These are phyloP conservation scores for Globisporangium viniferum DNA, from an alignment of 352 stramenopile species.

Conservation along the genomic window DNA sequence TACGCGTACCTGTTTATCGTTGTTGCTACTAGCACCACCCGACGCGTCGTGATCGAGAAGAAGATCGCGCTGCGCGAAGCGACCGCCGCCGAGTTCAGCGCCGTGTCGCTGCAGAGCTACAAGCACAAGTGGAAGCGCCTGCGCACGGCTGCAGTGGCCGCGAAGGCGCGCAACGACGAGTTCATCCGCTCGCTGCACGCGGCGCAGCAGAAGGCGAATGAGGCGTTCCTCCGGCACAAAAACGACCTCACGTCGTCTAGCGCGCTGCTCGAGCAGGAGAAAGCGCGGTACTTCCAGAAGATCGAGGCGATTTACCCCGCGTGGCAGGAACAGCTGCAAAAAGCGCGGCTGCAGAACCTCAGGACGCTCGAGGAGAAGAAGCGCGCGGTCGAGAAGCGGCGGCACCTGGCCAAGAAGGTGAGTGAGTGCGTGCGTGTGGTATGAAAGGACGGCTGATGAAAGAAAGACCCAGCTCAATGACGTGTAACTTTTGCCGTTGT, in stretches of 20 bases:
- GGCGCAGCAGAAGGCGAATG: constrained; percentile 48
- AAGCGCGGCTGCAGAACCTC: constrained; percentile 48
- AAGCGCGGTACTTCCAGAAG: constrained; percentile 50
- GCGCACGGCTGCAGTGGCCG: constrained; percentile 31
- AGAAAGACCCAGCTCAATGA: too few species aligned
- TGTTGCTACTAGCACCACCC: constrained; percentile 32
- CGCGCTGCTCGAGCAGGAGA: constrained; percentile 54
- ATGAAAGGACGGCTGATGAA: not conserved
- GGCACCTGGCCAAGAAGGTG: constrained; percentile 75
- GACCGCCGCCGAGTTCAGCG: constrained; percentile 74
- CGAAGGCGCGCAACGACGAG: constrained; percentile 64
- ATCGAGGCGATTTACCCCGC: constrained; percentile 67
- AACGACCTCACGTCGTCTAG: constrained; percentile 41
- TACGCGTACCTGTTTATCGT: not conserved
- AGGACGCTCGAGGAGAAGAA: constrained; percentile 73
- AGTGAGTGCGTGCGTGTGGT: too few species aligned
- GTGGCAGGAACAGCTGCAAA: constrained; percentile 70
- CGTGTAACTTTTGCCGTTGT: not conserved
- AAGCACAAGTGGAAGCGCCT: constrained; percentile 63
- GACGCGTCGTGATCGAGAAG: constrained; percentile 66
- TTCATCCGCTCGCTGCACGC: constrained; percentile 50
- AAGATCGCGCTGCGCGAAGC: constrained; percentile 64
- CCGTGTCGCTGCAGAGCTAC: constrained; percentile 56
- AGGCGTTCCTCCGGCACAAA: constrained; percentile 34
- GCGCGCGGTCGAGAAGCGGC: constrained; percentile 55